Conservation (phyloP, 371 early-diverging fungal species). For the Rhizopus delemar region DNA sequence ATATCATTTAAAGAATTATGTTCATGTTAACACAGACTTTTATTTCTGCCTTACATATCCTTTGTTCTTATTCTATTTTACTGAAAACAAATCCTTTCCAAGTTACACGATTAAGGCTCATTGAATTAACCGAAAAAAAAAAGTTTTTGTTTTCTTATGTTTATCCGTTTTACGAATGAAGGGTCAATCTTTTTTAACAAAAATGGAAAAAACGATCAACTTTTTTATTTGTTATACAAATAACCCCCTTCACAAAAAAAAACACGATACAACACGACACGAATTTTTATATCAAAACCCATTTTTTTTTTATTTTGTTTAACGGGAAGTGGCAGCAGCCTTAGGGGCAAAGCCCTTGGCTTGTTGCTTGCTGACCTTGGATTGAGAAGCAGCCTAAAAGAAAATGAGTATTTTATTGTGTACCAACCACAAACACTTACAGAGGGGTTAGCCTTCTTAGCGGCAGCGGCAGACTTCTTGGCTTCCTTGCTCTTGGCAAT, state of each 20-base stretch:
- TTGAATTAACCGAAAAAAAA: too few relatives aligned
- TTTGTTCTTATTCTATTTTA: too few relatives aligned
- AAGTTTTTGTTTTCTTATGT: not conserved
- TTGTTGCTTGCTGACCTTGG: conserved; percentile 87
- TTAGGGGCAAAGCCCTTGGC: conserved; percentile 84
- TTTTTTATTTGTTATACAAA: conserved; percentile 2
- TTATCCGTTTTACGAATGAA: too few relatives aligned
- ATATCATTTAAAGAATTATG: too few relatives aligned
- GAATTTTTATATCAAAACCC: too few relatives aligned
- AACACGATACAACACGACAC: too few relatives aligned
- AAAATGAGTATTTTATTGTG: conserved; percentile 5
- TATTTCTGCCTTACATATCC: too few relatives aligned
- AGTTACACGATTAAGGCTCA: too few relatives aligned
- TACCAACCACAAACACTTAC: conserved; percentile 16
- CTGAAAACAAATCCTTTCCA: too few relatives aligned
- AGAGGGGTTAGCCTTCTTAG: conserved; percentile 72
- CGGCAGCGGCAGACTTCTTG: conserved; percentile 77
- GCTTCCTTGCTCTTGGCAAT: conserved; percentile 86
- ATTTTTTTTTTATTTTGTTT: conserved; percentile 36
- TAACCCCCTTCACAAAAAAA: too few relatives aligned
- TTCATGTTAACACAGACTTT: too few relatives aligned
- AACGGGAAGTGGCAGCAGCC: conserved; percentile 88
- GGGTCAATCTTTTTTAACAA: too few relatives aligned
- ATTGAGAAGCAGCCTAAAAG: conserved; percentile 27
- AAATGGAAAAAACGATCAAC: not conserved